phyloP scores from a whole-genome alignment of 2,329 filamentous ascomycete genomes.

The Penicillium glabrum region DNA sequence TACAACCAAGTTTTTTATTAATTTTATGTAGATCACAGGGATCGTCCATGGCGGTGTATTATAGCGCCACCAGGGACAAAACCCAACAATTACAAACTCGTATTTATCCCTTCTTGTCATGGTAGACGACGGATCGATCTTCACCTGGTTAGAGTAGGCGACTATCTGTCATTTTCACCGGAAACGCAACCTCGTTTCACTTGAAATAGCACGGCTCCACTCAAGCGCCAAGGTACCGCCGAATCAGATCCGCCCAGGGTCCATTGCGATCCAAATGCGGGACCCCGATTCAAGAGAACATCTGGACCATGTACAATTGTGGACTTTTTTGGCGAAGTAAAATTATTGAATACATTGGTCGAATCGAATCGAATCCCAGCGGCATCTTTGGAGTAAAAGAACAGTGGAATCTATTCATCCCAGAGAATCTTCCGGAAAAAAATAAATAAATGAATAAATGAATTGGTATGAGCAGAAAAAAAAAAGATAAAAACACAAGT shows the following conservation, averaged over 20 bases:
- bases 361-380: not conserved
- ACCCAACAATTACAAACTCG: not conserved
- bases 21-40: not conserved
- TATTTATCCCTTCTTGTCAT: not conserved
- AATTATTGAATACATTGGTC: not conserved
- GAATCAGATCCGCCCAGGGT: not conserved
- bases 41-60: not conserved
- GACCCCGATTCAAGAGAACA: not conserved
- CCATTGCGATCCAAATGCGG: not conserved
- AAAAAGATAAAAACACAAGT: slow-evolving; percentile 4
- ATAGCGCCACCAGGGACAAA: not conserved
- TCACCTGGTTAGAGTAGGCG: not conserved
- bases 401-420: not conserved
- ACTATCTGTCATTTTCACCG: not conserved
- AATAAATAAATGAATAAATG: not conserved
- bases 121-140: not conserved
- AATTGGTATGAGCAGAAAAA: slow-evolving; percentile 14
- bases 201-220: not conserved
- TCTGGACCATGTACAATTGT: not conserved
- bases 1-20: not conserved
- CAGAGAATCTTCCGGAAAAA: not conserved
- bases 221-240: not conserved
- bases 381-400: not conserved
- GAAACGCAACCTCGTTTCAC: not conserved
- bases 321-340: not conserved